Base-by-base conservation (phyloP, 2,329 filamentous ascomycete species). In the Talaromyces funiculosus region DNA sequence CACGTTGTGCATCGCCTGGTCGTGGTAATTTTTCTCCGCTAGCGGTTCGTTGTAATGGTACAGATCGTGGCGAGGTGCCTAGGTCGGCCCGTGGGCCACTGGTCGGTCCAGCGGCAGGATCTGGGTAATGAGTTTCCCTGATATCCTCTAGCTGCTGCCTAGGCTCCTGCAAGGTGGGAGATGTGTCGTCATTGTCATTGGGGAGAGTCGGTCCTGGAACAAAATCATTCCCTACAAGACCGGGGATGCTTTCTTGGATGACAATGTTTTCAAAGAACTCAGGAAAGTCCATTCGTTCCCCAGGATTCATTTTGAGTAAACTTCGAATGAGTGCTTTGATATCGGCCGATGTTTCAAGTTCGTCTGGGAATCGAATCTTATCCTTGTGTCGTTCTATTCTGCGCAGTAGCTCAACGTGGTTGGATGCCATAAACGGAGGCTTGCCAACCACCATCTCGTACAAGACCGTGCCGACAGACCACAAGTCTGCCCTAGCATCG, bases 381-480 rank as follows among this genome's bases (percentile, higher is more conserved):
- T 97, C 93, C 64, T 95, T 89, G 18, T 89, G 87, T 62, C 88
- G 88, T 73, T 97, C 93, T 65, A 99, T 99, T 78, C 90, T 94
- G 63, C 90, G 86, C 45, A 97, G 82, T 37, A 99, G 80, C 72
- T 99, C 94, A 42, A 99, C 92, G 70, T 99, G 94, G 71, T 99
- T 97, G 59, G 86, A 86, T 33, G 94, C 94, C 65, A 91, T 84
- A 76, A 97, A 99, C 0, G 94, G 94, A 22, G 94, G 92, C 64
- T 86, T 88, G 57, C 92, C 93, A 6, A 88, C 90, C 63, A 94
- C 86, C 92, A 99, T 96, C 77, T 99, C 94, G 72, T 91, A 96
- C 24, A 96, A 79, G 8, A 99, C 94, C 18, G 94, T 96, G 55
- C 94, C 94, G 35, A 97, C 91, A 22, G 94, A 99, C 94, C 94